These are phyloP conservation scores for Immersiella caudata DNA, from an alignment of 495 filamentous ascomycete species.

Conservation along the genomic window DNA sequence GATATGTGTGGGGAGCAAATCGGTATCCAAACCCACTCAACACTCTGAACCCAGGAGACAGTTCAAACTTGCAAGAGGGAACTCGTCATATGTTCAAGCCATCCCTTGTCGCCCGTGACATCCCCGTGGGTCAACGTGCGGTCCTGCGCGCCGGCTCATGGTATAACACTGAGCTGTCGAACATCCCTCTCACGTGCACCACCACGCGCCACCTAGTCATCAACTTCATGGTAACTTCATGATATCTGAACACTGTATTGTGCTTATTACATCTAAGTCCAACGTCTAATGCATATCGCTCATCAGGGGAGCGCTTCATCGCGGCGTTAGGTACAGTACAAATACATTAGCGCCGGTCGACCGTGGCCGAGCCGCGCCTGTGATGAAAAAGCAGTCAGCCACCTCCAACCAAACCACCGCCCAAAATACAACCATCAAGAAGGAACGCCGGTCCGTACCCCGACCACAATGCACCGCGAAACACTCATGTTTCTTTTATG, in stretches of 20 bases:
- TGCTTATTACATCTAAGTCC: constrained; percentile 5
- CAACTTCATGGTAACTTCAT: background rate
- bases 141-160: too few species aligned
- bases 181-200: too few species aligned
- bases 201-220: constrained; percentile 23
- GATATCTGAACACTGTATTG: background rate
- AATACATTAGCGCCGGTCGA: background rate
- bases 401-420: background rate
- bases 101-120: too few species aligned
- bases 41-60: too few species aligned
- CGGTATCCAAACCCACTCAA: too few species aligned
- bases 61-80: too few species aligned
- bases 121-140: too few species aligned
- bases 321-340: constrained; percentile 18
- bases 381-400: background rate
- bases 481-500: constrained; percentile 9
- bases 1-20: too few species aligned
- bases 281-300: constrained; percentile 15
- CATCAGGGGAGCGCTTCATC: constrained; percentile 12
- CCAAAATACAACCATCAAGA: background rate
- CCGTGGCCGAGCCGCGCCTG: background rate
- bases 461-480: constrained; percentile 22
- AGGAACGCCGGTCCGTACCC: constrained; percentile 15
- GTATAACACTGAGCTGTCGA: too few species aligned
- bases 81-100: too few species aligned